Evolutionary conservation across 163 green algal species (phyloP).

Genomic region (Scenedesmus sp.): DNA sequence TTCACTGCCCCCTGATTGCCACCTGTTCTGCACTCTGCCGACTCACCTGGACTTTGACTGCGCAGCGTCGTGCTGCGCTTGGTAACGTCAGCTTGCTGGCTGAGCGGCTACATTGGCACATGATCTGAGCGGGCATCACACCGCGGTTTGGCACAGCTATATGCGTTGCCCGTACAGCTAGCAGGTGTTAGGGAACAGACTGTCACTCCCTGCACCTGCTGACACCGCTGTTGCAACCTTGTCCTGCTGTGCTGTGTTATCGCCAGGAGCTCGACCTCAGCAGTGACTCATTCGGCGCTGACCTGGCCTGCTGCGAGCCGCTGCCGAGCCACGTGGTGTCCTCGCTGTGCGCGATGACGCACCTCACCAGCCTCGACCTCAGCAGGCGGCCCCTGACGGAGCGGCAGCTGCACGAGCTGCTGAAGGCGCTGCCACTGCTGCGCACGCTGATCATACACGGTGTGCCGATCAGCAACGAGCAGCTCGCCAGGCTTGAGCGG

Average conservation of each 20-base stretch:
- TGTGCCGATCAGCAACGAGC: constrained; percentile 33
- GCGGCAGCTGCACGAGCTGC: constrained; percentile 44
- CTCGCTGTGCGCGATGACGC: constrained; percentile 32
- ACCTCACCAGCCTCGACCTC: constrained; percentile 49
- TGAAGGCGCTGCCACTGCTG: constrained; percentile 46
- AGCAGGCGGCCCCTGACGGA: constrained; percentile 38
- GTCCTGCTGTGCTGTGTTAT: too few species aligned
- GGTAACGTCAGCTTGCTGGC: too few species aligned
- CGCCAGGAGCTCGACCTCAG: constrained; percentile 53
- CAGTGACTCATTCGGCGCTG: constrained; percentile 2
- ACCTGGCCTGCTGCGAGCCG: not conserved
- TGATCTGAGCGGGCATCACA: too few species aligned
- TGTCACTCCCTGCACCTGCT: not conserved
- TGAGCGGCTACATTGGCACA: too few species aligned
- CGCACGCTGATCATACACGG: constrained; percentile 46
- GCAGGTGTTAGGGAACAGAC: too few species aligned
- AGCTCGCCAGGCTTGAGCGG: constrained; percentile 42
- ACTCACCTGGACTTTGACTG: too few species aligned
- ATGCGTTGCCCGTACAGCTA: too few species aligned
- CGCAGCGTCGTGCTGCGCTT: too few species aligned
- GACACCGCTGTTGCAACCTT: not conserved
- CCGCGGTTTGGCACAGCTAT: too few species aligned
- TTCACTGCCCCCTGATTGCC: too few species aligned
- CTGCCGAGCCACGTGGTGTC: constrained; percentile 5
- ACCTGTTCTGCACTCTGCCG: too few species aligned